phyloP scores from a whole-genome alignment of 208 protist species.

The Phytomonas sp. region DNA sequence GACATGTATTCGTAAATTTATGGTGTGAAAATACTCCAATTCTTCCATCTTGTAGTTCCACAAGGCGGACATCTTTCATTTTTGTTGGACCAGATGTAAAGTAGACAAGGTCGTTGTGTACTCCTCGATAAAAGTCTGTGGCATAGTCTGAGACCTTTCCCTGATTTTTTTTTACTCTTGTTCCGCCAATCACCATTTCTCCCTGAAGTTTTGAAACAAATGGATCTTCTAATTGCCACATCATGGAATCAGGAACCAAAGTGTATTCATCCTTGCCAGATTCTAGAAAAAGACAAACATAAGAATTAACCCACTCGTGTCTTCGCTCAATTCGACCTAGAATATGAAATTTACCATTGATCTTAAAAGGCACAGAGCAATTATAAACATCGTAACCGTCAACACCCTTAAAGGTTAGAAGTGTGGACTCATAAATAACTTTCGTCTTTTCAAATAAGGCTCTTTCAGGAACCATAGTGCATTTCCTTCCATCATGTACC shows the following conservation, averaged over 20 bases:
- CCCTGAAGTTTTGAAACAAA: slow-evolving; percentile 40
- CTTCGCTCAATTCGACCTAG: slow-evolving; percentile 41
- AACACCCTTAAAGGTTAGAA: slow-evolving; percentile 38
- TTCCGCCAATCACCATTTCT: slow-evolving; percentile 41
- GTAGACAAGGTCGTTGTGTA: slow-evolving; percentile 28
- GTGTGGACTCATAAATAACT: slow-evolving; percentile 22
- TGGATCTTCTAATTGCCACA: slow-evolving; percentile 42
- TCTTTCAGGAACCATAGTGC: slow-evolving; percentile 28
- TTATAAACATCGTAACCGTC: slow-evolving; percentile 54
- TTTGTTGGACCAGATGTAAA: slow-evolving; percentile 43
- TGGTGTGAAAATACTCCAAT: slow-evolving; percentile 55
- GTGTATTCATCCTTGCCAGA: slow-evolving; percentile 43
- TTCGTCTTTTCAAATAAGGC: slow-evolving; percentile 38
- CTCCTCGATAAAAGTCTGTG: slow-evolving; percentile 44
- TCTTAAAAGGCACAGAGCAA: slow-evolving; percentile 40
- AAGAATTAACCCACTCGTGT: slow-evolving; percentile 44
- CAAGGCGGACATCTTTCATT: slow-evolving; percentile 59
- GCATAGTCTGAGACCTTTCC: slow-evolving; percentile 35
- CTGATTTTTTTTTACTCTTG: slow-evolving; percentile 40
- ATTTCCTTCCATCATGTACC: slow-evolving; percentile 18
- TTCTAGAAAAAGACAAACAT: slow-evolving; percentile 34
- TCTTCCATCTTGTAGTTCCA: slow-evolving; percentile 29
- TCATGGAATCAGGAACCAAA: slow-evolving; percentile 28
- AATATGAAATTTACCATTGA: slow-evolving; percentile 33
- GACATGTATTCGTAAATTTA: slow-evolving; percentile 31